Percentiles rank a stretch among this genome's conserved stretches.
phyloP scores from a whole-genome alignment of 208 protist genomes.

The Leishmania gerbilli region DNA sequence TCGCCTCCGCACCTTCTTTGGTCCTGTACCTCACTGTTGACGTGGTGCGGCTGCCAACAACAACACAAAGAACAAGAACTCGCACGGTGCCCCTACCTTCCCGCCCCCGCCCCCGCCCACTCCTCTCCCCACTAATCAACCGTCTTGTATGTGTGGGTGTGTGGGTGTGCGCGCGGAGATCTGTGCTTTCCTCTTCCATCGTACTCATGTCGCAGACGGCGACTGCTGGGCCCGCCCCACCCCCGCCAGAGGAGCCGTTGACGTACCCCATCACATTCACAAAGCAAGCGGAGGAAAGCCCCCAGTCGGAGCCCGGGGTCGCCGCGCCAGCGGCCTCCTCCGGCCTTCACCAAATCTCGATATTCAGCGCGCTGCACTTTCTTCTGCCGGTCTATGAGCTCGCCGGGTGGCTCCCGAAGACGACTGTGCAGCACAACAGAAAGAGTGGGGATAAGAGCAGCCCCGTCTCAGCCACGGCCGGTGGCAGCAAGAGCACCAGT shows the following conservation, averaged over 20 bases:
- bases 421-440: neutral
- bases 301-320: neutral
- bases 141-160: too few relatives aligned
- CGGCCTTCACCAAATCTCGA: slow-evolving; percentile 30
- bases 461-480: neutral
- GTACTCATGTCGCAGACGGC: neutral
- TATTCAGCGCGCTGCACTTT: slow-evolving; percentile 63
- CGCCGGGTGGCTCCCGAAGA: slow-evolving; percentile 45
- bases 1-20: neutral
- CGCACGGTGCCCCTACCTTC: neutral
- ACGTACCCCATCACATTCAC: slow-evolving; percentile 36
- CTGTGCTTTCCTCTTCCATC: neutral
- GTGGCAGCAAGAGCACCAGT: neutral
- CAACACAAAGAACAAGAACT: neutral
- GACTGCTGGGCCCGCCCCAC: slow-evolving; percentile 6
- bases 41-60: neutral
- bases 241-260: slow-evolving; percentile 35
- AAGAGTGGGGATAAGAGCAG: slow-evolving; percentile 1
- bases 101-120: too few relatives aligned
- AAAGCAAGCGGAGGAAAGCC: slow-evolving; percentile 13
- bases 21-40: neutral
- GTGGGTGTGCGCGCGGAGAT: neutral
- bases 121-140: neutral
- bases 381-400: slow-evolving; percentile 60
- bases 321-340: slow-evolving; percentile 12